These are phyloP conservation scores for Venturia effusa DNA, from an alignment of 2,329 filamentous ascomycete genomes.

Conservation along the genomic window DNA sequence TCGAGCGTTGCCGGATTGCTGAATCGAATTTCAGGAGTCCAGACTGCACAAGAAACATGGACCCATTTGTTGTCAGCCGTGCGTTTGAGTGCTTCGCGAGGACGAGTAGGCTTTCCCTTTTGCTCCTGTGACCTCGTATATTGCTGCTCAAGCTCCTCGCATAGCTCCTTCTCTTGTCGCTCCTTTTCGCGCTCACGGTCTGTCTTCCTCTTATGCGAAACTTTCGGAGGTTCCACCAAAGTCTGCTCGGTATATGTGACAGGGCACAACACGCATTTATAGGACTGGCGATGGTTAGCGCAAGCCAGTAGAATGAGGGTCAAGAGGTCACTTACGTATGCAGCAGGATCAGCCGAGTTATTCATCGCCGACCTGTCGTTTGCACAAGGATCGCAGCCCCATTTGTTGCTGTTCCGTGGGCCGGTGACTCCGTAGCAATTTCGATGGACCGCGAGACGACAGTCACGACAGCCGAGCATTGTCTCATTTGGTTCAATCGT, in stretches of 20 bases:
- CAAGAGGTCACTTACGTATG: conserved; percentile 56
- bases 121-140: conserved; percentile 78
- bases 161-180: conserved; percentile 67
- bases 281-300: conserved; percentile 45
- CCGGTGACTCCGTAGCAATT: conserved; percentile 84
- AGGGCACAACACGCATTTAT: conserved; percentile 87
- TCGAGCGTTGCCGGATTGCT: conserved; percentile 72
- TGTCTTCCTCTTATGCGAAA: conserved; percentile 75
- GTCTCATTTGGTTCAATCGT: conserved; percentile 62
- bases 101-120: conserved; percentile 69
- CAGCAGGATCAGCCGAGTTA: conserved; percentile 26
- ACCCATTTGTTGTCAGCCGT: conserved; percentile 98
- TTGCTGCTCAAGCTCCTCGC: conserved; percentile 66
- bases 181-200: conserved; percentile 89
- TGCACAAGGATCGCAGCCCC: conserved; percentile 90
- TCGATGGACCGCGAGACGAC: conserved; percentile 81
- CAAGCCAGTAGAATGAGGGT: neutral
- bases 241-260: conserved; percentile 72
- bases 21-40: conserved; percentile 88
- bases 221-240: conserved; percentile 71
- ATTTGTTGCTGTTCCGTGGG: conserved; percentile 59
- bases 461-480: conserved; percentile 72
- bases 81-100: conserved; percentile 82
- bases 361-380: conserved; percentile 68
- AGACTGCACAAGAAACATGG: conserved; percentile 85